These are phyloP conservation scores for Wickerhamomyces kurtzmanii DNA, from an alignment of 805 yeast genomes.

Conservation along the genomic window DNA sequence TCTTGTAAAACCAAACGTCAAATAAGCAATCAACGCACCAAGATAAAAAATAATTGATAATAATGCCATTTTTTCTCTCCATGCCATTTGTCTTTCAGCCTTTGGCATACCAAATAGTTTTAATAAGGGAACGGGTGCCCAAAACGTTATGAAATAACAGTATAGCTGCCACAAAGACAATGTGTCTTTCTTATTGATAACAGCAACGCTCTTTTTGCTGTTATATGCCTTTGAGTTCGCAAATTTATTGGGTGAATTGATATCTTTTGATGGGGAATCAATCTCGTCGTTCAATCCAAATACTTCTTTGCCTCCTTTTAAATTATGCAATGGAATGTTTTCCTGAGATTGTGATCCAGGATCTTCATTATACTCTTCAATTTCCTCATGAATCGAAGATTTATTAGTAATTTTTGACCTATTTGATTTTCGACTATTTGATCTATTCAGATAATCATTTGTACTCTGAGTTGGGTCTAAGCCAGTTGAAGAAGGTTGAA, in stretches of 20 bases:
- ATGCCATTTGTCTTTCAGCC: conserved; percentile 81
- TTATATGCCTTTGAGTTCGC: conserved; percentile 4
- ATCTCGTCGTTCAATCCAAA: conserved; percentile 57
- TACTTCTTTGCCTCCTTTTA: conserved; percentile 34
- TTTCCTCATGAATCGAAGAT: background rate
- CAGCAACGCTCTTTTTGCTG: no score
- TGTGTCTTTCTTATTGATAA: conserved; percentile 3
- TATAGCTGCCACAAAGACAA: conserved; percentile 67
- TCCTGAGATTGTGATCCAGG: no score
- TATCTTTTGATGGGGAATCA: conserved; percentile 14
- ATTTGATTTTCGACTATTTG: conserved; percentile 7
- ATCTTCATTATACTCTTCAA: conserved; percentile 1
- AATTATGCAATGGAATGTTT: conserved; percentile 6
- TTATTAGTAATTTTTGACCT: conserved; percentile 3
- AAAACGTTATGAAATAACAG: conserved; percentile 74
- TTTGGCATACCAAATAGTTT: conserved; percentile 67
- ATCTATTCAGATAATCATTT: conserved; percentile 7
- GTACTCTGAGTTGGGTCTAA: conserved; percentile 45
- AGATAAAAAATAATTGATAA: conserved; percentile 62
- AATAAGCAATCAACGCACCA: conserved; percentile 73
- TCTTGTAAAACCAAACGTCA: conserved; percentile 84
- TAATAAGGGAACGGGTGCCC: conserved; percentile 80
- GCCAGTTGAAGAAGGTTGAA: conserved; percentile 68
- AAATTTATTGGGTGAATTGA: conserved; percentile 5
- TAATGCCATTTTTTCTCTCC: conserved; percentile 93